phyloP scores from a whole-genome alignment of 2,329 filamentous ascomycete genomes.

The Colletotrichum cuscutae region DNA sequence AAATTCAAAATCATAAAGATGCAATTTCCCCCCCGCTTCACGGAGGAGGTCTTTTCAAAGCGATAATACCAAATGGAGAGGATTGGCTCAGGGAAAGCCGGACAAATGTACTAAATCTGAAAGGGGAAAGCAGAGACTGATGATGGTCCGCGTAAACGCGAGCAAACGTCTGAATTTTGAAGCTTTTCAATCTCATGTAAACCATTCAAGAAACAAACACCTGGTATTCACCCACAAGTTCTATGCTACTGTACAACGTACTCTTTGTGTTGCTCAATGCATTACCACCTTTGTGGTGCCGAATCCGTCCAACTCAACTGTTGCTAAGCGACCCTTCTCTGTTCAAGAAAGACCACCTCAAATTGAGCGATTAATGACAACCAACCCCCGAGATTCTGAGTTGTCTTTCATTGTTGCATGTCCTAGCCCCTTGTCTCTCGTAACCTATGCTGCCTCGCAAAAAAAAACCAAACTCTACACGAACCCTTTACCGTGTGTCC shows the following conservation, averaged over 20 bases:
- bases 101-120: not conserved
- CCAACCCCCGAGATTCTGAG: conserved; percentile 3
- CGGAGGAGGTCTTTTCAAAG: not conserved
- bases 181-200: conserved; percentile 23
- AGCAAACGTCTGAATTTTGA: conserved; percentile 21
- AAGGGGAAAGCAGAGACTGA: conserved; percentile 7
- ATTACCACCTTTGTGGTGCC: conserved; percentile 3
- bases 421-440: conserved; percentile 10
- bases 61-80: conserved; percentile 1
- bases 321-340: conserved; percentile 7
- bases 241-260: conserved; percentile 53
- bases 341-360: not conserved
- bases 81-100: not conserved
- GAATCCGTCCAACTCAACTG: conserved; percentile 32
- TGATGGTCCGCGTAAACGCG: not conserved
- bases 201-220: not conserved
- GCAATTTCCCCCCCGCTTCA: not conserved
- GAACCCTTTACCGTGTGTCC: conserved; percentile 24
- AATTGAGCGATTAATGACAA: conserved; percentile 9
- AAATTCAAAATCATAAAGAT: conserved; percentile 40
- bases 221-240: conserved; percentile 27
- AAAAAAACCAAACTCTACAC: conserved; percentile 22
- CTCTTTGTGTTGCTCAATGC: conserved; percentile 36
- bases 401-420: not conserved
- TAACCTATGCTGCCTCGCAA: conserved; percentile 37